phyloP scores from a whole-genome alignment of 305 asterid genomes.

The Fraxinus xanthoxyloides region DNA sequence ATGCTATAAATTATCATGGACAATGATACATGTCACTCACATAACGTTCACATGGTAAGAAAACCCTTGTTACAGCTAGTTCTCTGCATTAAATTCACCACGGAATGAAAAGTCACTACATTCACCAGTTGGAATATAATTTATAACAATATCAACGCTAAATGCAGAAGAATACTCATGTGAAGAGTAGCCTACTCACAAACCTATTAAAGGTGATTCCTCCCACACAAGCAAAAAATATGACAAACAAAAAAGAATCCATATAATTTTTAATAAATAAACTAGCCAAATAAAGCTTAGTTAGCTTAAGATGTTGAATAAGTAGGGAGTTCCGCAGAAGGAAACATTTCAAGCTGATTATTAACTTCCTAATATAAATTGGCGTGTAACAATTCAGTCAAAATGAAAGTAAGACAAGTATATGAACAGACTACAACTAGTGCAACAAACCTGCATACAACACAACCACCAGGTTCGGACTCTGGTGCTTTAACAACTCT shows the following conservation, averaged over 20 bases:
- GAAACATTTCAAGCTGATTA: background rate
- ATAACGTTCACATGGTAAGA: background rate
- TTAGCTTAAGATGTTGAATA: background rate
- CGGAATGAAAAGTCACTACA: background rate
- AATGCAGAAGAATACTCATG: background rate
- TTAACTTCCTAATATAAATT: constrained; percentile 6
- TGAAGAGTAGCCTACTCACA: background rate
- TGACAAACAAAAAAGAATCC: background rate
- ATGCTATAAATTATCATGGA: background rate
- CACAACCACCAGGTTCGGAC: constrained; percentile 88
- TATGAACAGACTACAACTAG: constrained; percentile 9
- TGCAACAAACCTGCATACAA: constrained; percentile 84
- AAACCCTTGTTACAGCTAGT: background rate
- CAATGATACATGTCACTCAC: background rate
- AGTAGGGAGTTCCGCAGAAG: background rate
- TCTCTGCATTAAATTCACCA: background rate
- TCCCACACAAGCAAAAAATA: background rate
- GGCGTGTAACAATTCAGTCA: background rate
- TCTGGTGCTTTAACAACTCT: constrained; percentile 91
- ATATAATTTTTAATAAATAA: background rate
- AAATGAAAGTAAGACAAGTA: background rate
- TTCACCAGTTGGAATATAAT: background rate
- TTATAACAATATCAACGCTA: background rate
- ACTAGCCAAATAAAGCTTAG: background rate
- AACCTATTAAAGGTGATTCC: background rate